Evolutionary conservation across 768 basidiomycete genomes (phyloP).

Genomic region (Podaxis pistillaris): DNA sequence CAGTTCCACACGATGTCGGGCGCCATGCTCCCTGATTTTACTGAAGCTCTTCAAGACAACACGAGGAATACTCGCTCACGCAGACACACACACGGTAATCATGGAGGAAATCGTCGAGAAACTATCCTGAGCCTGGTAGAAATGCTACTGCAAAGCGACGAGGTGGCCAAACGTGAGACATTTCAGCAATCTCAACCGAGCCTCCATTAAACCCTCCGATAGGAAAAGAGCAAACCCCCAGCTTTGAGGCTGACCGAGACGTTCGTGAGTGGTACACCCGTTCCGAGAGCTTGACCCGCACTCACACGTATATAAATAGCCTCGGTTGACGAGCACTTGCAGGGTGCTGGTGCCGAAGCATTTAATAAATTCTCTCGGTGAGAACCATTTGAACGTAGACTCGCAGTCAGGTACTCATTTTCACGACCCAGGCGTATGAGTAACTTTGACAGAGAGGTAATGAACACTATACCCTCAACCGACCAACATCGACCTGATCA

Average conservation of each 20-base stretch:
- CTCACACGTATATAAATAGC: slow-evolving; percentile 32
- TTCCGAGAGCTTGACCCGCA: not conserved
- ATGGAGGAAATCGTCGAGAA: slow-evolving; percentile 32
- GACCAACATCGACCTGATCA: slow-evolving; percentile 4
- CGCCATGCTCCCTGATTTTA: slow-evolving; percentile 13
- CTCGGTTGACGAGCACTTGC: slow-evolving; percentile 68
- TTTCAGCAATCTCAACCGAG: not conserved
- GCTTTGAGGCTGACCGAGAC: slow-evolving; percentile 62
- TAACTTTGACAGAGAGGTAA: slow-evolving; percentile 64
- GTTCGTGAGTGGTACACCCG: slow-evolving; percentile 49
- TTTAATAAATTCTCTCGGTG: slow-evolving; percentile 67
- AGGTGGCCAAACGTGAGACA: slow-evolving; percentile 28
- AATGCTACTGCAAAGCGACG: slow-evolving; percentile 42
- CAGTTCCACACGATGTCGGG: not conserved
- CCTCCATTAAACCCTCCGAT: not conserved
- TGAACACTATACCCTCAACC: slow-evolving; percentile 10
- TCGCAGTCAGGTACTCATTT: slow-evolving; percentile 8
- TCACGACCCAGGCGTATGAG: slow-evolving; percentile 47
- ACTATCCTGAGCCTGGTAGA: slow-evolving; percentile 52
- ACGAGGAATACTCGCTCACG: not conserved
- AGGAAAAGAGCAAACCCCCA: slow-evolving; percentile 41
- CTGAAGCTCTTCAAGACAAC: slow-evolving; percentile 10
- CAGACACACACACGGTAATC: not conserved
- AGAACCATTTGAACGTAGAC: slow-evolving; percentile 12
- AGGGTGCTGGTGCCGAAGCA: slow-evolving; percentile 61